Evolutionary conservation across 352 stramenopile species (phyloP).

Genomic region (Halophytophthora polymorphica): DNA sequence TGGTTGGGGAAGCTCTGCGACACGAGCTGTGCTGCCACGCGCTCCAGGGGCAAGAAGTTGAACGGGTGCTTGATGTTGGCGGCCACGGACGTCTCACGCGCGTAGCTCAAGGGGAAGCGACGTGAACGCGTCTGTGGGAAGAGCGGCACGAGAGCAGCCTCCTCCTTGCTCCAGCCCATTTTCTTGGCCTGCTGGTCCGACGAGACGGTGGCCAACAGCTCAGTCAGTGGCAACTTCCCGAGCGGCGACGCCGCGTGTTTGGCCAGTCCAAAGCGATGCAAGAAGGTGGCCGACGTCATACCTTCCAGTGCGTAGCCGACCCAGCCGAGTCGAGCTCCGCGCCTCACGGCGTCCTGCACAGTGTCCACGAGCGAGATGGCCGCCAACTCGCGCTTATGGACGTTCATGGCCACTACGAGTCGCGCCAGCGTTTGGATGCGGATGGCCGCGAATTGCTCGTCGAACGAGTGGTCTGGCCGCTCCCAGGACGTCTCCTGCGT

Average conservation of each 20-base stretch:
- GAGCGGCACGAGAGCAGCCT: constrained; percentile 33
- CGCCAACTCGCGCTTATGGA: constrained; percentile 20
- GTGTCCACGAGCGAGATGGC: constrained; percentile 43
- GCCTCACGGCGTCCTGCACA: constrained; percentile 30
- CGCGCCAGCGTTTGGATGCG: constrained; percentile 61
- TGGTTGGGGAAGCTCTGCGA: constrained; percentile 69
- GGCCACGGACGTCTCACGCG: constrained; percentile 19
- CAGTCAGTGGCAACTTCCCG: constrained; percentile 23
- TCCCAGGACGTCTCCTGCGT: constrained; percentile 54
- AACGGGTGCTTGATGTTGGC: constrained; percentile 50
- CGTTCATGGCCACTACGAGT: constrained; percentile 38
- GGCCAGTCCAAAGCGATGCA: constrained; percentile 55
- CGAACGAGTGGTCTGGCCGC: constrained; percentile 57
- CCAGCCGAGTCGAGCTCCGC: constrained; percentile 32
- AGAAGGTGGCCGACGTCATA: constrained; percentile 47
- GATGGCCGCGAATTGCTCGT: constrained; percentile 61
- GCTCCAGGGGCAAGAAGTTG: constrained; percentile 55
- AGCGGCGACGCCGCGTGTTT: constrained; percentile 41
- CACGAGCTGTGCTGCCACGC: constrained; percentile 46
- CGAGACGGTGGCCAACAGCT: constrained; percentile 27
- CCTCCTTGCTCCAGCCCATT: constrained; percentile 60
- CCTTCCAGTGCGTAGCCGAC: constrained; percentile 75
- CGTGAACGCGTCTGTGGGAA: constrained; percentile 20
- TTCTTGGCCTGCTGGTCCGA: constrained; percentile 37
- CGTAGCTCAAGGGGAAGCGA: constrained; percentile 36